These are phyloP conservation scores for Discostella pseudostelligera DNA, from an alignment of 108 stramenopile species.

Conservation along the genomic window DNA sequence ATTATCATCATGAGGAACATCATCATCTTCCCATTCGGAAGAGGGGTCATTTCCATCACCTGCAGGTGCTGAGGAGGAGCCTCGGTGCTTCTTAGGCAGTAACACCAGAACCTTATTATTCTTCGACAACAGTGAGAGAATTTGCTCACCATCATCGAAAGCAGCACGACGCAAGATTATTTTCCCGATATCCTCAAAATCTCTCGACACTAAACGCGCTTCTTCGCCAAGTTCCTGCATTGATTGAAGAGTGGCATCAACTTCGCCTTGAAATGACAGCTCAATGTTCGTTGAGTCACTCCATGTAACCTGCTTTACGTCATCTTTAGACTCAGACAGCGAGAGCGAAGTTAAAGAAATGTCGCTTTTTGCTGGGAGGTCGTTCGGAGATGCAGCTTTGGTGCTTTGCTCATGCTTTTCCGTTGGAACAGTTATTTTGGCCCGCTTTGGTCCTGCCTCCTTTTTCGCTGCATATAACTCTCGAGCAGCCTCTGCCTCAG, in stretches of 20 bases:
- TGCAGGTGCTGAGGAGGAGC: neutral
- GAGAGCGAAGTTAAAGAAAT: conserved; percentile 27
- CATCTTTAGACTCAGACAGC: conserved; percentile 29
- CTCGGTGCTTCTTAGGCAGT: neutral
- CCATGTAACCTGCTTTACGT: conserved; percentile 25
- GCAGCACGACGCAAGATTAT: conserved; percentile 59
- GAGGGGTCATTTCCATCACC: neutral
- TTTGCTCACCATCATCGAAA: conserved; percentile 49
- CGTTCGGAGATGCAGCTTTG: neutral
- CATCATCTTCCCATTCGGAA: neutral
- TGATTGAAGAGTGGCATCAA: conserved; percentile 47
- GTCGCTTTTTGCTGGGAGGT: conserved; percentile 6
- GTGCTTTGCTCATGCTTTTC: conserved; percentile 7
- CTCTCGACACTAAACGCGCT: conserved; percentile 42
- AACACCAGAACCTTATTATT: neutral
- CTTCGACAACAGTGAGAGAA: conserved; percentile 45
- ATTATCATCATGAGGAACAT: conserved; percentile 1
- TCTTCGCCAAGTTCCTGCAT: conserved; percentile 69
- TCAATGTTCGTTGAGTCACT: conserved; percentile 10
- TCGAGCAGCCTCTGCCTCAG: conserved; percentile 76
- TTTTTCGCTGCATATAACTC: conserved; percentile 70
- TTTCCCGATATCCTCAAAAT: conserved; percentile 61
- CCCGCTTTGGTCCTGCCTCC: conserved; percentile 37
- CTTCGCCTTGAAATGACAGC: conserved; percentile 18
- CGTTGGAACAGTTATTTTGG: conserved; percentile 20